These are phyloP conservation scores for Penium margaritaceum DNA, from an alignment of 139 green algal species.

Conservation along the genomic window DNA sequence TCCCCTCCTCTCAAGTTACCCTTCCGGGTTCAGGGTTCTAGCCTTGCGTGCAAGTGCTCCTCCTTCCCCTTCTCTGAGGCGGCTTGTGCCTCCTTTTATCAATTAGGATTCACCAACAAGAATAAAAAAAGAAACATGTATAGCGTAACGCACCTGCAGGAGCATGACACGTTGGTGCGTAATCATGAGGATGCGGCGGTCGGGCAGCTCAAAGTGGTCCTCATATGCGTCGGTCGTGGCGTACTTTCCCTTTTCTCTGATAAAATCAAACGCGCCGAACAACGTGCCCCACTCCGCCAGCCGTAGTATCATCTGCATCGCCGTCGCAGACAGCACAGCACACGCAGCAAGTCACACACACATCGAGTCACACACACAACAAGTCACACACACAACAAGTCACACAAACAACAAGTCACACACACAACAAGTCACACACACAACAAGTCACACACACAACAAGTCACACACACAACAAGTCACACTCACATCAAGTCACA, in stretches of 20 bases:
- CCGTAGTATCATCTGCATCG: constrained; percentile 30
- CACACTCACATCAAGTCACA: too few relatives aligned
- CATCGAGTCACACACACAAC: too few relatives aligned
- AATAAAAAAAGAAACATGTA: too few relatives aligned
- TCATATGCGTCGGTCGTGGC: constrained; percentile 61
- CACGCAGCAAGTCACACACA: too few relatives aligned
- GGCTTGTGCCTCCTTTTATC: background rate
- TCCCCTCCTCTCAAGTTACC: background rate
- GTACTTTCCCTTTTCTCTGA: constrained; percentile 40
- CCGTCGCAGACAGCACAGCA: too few relatives aligned
- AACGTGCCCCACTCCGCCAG: constrained; percentile 31
- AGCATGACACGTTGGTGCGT: constrained; percentile 63
- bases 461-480: too few relatives aligned
- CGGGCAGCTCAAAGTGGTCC: constrained; percentile 69
- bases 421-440: too few relatives aligned
- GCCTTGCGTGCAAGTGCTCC: constrained; percentile 47
- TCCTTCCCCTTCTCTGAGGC: background rate
- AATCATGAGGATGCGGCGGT: constrained; percentile 60
- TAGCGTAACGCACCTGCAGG: constrained; percentile 45
- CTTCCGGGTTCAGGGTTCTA: background rate
- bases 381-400: too few relatives aligned
- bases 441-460: too few relatives aligned
- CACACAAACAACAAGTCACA: too few relatives aligned
- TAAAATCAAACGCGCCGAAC: constrained; percentile 9
- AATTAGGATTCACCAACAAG: too few relatives aligned